Base-by-base conservation (phyloP, 2,329 filamentous ascomycete genomes). In the Conoideocrella luteorostrata region DNA sequence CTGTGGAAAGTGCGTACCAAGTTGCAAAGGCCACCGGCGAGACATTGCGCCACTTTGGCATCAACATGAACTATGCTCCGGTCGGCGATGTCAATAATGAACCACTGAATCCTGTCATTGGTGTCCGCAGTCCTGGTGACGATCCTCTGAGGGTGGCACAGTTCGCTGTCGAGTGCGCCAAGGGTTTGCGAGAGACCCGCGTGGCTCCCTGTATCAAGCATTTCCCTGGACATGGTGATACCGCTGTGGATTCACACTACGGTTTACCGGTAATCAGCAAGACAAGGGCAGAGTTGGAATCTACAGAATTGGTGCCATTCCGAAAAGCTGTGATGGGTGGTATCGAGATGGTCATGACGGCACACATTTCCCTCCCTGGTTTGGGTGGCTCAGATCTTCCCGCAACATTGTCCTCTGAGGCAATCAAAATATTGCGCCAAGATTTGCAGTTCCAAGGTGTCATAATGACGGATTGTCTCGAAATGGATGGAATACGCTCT, bases 341-440 rank as follows among this genome's bases (percentile, higher is more conserved):
- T 30, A 52, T 57, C 30, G 55, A 57, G 45, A 56, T 56, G 54
- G 43, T 57, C 43, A 57, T 57, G 55, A 57, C 54, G 11, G 55
- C 55, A 28, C 55, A 57, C 44, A 57, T 56, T 18, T 52, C 55
- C 2, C 37, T 57, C 10, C 55, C 55, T 13, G 45, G 50, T 45
- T 24, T 56, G 7, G 44, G 45, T 2, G 49, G 49, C n/a, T 48
- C 50, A 13, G 35, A 49, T 3, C 35, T 50, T 9, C 55, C 55
- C 2, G 47, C 55, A 10, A 57, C 55, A 2, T 32, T 57, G 15
- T 56, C 55, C 5, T 39, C 54, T n/a, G 47, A 56, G 15, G 49
- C 47, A 1, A 47, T 57, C 7, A 24, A 38, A 6, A 55, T 57
- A 12, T 40, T 57, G 12, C 48, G 54, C 32, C 33, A 52, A 12